Base-by-base conservation (phyloP, 495 filamentous ascomycete genomes). In the Penicillium odoratum region DNA sequence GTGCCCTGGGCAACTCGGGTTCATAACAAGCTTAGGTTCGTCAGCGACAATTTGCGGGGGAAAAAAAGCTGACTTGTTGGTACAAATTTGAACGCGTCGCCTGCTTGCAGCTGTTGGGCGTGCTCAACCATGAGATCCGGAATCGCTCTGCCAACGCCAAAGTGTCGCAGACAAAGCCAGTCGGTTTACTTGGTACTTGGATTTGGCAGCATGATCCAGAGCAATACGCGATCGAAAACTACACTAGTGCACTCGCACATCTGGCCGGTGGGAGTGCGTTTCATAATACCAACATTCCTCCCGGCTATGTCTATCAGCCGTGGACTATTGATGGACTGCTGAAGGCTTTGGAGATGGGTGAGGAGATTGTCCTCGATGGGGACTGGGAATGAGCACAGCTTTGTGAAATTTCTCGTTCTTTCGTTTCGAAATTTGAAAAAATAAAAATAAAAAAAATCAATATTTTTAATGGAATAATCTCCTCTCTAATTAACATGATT, bases 271-370 rank as follows among this genome's bases (percentile, higher is more conserved):
- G 55, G n/a, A 18, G 6, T 7, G 21, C 55, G 9, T 65, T 66
- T 21, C 48, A 60, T 15, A 63, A 58, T n/a, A 61, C 54, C 15
- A 66, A 66, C 44, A 56, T 57, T 15, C 64, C 64, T 26, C 34
- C 16, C 3, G 61, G 64, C 7, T 43, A 57, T 50, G 48, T 55
- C 1, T 56, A 58, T 31, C 42, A 56, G 28, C 51, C 60, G 9
- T 66, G 64, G 64, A 66, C 48, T 8, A 56, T 66, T 31, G 64
- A 64, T 34, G 56, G 52, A 33, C 30, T 66, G 9, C 33, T 66
- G 26, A 28, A 49, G 25, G 16, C 38, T 10, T 36, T 15, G 16
- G 55, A 64, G 26, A 34, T 47, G 34, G 63, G 50, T 5, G 49
- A 53, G 10, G 54, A 58, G 25, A 36, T 58, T 43, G 42, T 51